Conservation (phyloP, 1,284 basidiomycete genomes). For the Rhodotorula glutinis region DNA sequence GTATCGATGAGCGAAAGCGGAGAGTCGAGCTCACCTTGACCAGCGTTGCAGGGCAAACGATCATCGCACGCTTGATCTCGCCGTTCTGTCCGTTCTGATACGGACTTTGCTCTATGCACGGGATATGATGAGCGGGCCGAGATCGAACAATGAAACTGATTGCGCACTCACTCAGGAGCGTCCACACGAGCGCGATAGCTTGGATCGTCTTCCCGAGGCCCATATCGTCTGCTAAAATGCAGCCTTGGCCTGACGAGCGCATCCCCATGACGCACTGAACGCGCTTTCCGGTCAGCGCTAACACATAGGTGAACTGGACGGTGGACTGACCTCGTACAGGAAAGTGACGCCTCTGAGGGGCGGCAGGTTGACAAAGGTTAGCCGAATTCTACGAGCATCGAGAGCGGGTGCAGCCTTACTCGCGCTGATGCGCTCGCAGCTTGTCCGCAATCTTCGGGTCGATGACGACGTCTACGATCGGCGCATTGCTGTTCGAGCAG, state of each 20-base stretch:
- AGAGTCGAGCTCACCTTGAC: constrained; percentile 59
- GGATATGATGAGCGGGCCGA: neutral
- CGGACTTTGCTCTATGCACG: constrained; percentile 71
- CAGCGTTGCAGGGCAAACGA: constrained; percentile 92
- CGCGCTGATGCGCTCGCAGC: constrained; percentile 84
- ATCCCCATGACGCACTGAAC: constrained; percentile 79
- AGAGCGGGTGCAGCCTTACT: too few species aligned
- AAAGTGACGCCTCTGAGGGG: constrained; percentile 57
- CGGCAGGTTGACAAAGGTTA: too few species aligned
- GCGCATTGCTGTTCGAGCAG: constrained; percentile 45
- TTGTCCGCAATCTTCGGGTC: constrained; percentile 77
- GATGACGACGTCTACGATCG: constrained; percentile 80
- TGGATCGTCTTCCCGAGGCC: constrained; percentile 85
- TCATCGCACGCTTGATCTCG: constrained; percentile 63
- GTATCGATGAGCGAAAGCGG: neutral
- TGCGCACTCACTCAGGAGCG: constrained; percentile 66
- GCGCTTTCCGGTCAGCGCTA: too few species aligned
- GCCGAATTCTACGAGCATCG: too few species aligned
- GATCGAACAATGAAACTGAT: neutral
- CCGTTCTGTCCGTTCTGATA: constrained; percentile 58
- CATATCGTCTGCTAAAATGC: constrained; percentile 97
- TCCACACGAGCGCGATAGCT: constrained; percentile 85
- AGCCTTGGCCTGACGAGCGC: constrained; percentile 75
- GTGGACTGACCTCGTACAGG: constrained; percentile 81
- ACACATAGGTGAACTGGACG: too few species aligned